These are phyloP conservation scores for Cicer yamashitae DNA, from an alignment of 306 rosid genomes.

Conservation along the genomic window DNA sequence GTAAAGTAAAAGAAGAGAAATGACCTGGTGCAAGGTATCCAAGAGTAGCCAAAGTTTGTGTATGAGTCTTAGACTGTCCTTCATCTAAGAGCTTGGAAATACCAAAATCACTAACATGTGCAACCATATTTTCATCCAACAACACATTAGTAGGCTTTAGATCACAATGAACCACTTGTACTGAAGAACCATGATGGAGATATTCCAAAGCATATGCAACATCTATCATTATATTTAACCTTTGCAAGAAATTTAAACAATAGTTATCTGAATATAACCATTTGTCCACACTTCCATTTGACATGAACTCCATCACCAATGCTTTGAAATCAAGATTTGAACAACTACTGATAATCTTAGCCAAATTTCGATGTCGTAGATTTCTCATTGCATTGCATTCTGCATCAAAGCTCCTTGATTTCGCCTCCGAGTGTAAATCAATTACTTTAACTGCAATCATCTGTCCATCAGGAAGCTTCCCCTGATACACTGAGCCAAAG, in stretches of 20 bases:
- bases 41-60: constrained; percentile 52
- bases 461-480: constrained; percentile 35
- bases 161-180: constrained; percentile 51
- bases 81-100: constrained; percentile 53
- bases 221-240: constrained; percentile 42
- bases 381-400: constrained; percentile 47
- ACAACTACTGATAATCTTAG: constrained; percentile 36
- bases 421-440: constrained; percentile 5
- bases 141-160: constrained; percentile 55
- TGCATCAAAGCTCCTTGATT: constrained; percentile 33
- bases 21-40: constrained; percentile 62
- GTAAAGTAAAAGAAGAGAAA: neutral
- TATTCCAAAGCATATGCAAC: constrained; percentile 49
- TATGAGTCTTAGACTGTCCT: constrained; percentile 41
- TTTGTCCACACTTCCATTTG: constrained; percentile 37
- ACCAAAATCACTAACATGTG: constrained; percentile 49
- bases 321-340: constrained; percentile 44
- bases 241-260: constrained; percentile 5
- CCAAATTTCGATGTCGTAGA: constrained; percentile 42
- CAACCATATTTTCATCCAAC: constrained; percentile 55
- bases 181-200: constrained; percentile 50
- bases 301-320: constrained; percentile 41
- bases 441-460: constrained; percentile 42
- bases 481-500: constrained; percentile 40
- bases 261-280: constrained; percentile 44